Conservation (phyloP, 2,329 filamentous ascomycete species). For the Penicillium sp. region DNA sequence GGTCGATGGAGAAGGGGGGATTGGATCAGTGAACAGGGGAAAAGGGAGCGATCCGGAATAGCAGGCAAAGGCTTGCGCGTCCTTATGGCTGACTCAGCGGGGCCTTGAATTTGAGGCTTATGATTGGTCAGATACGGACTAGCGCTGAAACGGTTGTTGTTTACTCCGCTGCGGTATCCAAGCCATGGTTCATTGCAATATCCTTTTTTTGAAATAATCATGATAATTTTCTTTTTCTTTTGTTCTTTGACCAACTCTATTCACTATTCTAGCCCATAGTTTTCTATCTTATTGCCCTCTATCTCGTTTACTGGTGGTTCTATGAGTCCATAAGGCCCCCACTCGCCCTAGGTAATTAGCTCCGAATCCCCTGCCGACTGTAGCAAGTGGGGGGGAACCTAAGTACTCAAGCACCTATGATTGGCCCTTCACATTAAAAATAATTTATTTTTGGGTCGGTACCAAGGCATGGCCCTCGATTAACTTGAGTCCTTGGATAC, state of each 20-base stretch:
- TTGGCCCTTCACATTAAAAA: neutral
- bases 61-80: constrained; percentile 33
- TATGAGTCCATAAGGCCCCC: neutral
- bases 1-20: constrained; percentile 17
- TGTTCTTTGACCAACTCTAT: too few relatives aligned
- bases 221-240: too few relatives aligned
- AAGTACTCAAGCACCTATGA: neutral
- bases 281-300: too few relatives aligned
- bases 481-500: neutral
- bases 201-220: neutral
- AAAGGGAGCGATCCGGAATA: constrained; percentile 6
- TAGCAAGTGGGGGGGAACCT: neutral
- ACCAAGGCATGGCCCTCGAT: neutral
- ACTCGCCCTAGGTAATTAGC: neutral
- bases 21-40: neutral
- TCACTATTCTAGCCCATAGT: too few relatives aligned
- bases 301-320: too few relatives aligned
- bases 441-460: neutral
- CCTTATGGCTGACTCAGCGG: constrained; percentile 33
- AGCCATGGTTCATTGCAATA: neutral
- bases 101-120: neutral
- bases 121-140: constrained; percentile 5
- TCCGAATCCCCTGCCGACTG: neutral
- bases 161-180: constrained; percentile 2
- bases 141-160: constrained; percentile 12